Conservation (phyloP, 805 yeast species). For the Priceomyces fermenticarens region DNA sequence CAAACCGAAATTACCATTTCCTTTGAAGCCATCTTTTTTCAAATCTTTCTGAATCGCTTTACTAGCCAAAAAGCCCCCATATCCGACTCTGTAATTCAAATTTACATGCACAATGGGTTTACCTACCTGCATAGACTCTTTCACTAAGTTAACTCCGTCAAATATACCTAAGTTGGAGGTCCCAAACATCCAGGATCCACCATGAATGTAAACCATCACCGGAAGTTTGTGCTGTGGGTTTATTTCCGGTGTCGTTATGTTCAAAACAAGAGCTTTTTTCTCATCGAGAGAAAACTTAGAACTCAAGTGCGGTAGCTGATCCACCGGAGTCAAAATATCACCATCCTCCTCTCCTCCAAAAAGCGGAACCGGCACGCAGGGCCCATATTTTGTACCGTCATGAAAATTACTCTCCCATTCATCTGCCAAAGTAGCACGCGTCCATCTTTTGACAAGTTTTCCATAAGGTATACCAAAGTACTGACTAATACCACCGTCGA, state of each 20-base stretch:
- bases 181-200: slow-evolving; percentile 31
- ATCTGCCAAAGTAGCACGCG: too few species aligned
- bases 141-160: slow-evolving; percentile 2
- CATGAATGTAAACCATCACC: slow-evolving; percentile 32
- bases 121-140: slow-evolving; percentile 10
- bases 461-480: too few species aligned
- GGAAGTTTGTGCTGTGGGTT: slow-evolving; percentile 17
- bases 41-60: slow-evolving; percentile 11
- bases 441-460: too few species aligned
- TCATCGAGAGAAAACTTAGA: too few species aligned
- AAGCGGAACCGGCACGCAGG: too few species aligned
- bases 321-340: too few species aligned
- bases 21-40: neutral
- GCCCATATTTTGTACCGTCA: too few species aligned
- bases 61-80: slow-evolving; percentile 31
- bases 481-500: too few species aligned
- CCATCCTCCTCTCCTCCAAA: too few species aligned
- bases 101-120: slow-evolving; percentile 28
- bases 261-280: slow-evolving; percentile 3
- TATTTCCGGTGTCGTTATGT: slow-evolving; percentile 18
- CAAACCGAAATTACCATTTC: slow-evolving; percentile 38
- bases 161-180: slow-evolving; percentile 2
- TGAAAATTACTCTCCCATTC: too few species aligned
- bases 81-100: slow-evolving; percentile 35
- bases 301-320: too few species aligned